A percentile compares a stretch with the other conserved stretches of the same genome.
Conservation (phyloP, 352 stramenopile genomes). For the Globisporangium heterothallicum region DNA sequence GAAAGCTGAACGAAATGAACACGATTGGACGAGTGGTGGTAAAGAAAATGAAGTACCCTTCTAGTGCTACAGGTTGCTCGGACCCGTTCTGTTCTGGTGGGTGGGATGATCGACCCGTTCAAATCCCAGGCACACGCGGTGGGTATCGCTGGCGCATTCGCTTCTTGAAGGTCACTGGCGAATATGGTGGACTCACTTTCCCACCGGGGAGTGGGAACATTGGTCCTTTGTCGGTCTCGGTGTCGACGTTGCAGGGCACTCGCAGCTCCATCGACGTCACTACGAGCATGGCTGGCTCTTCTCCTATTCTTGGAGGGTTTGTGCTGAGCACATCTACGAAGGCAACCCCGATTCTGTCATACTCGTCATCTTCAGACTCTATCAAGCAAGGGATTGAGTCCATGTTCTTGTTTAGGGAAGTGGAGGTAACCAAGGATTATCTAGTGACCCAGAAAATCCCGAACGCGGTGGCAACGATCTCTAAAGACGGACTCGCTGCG, state of each 20-base stretch:
- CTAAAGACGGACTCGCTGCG: slow-evolving; percentile 42
- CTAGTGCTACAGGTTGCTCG: slow-evolving; percentile 41
- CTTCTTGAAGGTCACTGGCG: slow-evolving; percentile 69
- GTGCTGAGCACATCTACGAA: slow-evolving; percentile 29
- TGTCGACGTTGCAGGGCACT: slow-evolving; percentile 35
- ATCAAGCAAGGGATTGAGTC: slow-evolving; percentile 72
- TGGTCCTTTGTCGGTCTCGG: slow-evolving; percentile 34
- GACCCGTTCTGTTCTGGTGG: slow-evolving; percentile 71
- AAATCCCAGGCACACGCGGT: slow-evolving; percentile 67
- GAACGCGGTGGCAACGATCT: slow-evolving; percentile 39
- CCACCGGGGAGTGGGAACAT: slow-evolving; percentile 77
- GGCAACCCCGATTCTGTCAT: slow-evolving; percentile 45
- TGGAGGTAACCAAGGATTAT: slow-evolving; percentile 48
- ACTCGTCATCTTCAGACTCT: slow-evolving; percentile 48
- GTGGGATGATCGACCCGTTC: slow-evolving; percentile 86
- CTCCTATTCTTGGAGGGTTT: slow-evolving; percentile 50
- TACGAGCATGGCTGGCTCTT: slow-evolving; percentile 44
- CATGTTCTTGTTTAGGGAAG: slow-evolving; percentile 73
- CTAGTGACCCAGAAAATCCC: slow-evolving; percentile 55
- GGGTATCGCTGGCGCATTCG: slow-evolving; percentile 74
- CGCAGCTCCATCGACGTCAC: slow-evolving; percentile 44
- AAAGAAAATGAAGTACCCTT: slow-evolving; percentile 86
- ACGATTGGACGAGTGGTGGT: slow-evolving; percentile 91
- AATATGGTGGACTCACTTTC: slow-evolving; percentile 68
- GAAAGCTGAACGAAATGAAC: slow-evolving; percentile 94